Conservation (phyloP, 129 eudicot species). For the Pittosporum tobira region DNA sequence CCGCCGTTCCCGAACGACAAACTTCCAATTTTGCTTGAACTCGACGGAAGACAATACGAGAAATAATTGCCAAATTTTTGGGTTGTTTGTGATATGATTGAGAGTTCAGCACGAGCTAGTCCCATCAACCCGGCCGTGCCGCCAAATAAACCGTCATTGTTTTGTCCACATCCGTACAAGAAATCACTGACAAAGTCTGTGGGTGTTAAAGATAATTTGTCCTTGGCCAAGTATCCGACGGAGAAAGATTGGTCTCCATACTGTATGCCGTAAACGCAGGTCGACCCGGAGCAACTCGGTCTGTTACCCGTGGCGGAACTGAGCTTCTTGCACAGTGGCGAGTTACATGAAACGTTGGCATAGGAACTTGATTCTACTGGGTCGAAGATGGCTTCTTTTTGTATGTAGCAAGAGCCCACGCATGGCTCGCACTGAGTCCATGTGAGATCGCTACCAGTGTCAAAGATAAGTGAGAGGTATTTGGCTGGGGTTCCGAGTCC, state of each 20-base stretch:
- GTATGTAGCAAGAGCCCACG: constrained; percentile 40
- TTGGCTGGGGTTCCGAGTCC: constrained; percentile 76
- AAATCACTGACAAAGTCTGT: constrained; percentile 25
- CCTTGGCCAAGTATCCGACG: constrained; percentile 47
- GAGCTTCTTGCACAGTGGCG: constrained; percentile 38
- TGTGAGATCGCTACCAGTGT: constrained; percentile 81
- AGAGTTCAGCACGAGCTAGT: constrained; percentile 46
- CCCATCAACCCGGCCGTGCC: constrained; percentile 59
- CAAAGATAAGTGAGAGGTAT: constrained; percentile 50
- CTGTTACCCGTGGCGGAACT: constrained; percentile 40
- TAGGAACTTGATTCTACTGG: constrained; percentile 57
- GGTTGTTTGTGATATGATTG: constrained; percentile 53
- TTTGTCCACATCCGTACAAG: constrained; percentile 72
- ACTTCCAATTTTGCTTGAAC: constrained; percentile 40
- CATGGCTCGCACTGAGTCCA: constrained; percentile 96
- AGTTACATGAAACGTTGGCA: constrained; percentile 49
- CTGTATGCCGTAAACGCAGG: constrained; percentile 57
- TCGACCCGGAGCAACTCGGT: constrained; percentile 40
- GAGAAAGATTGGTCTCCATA: constrained; percentile 78
- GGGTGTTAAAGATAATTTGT: constrained; percentile 39
- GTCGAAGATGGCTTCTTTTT: constrained; percentile 51
- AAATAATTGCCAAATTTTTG: constrained; percentile 41
- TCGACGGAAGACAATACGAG: constrained; percentile 74
- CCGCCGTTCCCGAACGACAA: constrained; percentile 43
- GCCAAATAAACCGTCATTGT: constrained; percentile 62